These are phyloP conservation scores for Anethum foeniculum DNA, from an alignment of 140 eudicot species.

Conservation along the genomic window DNA sequence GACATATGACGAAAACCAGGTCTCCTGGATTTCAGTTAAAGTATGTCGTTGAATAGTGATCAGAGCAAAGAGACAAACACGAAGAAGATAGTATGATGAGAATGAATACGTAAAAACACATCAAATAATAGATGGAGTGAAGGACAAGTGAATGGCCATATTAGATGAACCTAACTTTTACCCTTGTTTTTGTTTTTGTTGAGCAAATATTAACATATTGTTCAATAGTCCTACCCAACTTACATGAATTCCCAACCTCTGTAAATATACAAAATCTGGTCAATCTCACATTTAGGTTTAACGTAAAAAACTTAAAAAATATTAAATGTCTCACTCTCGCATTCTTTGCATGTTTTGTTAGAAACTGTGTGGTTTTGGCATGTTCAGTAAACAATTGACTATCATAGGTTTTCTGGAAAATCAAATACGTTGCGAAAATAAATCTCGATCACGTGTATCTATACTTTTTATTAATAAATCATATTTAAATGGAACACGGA, in stretches of 20 bases:
- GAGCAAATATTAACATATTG: background rate
- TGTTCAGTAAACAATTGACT: background rate
- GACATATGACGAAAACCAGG: background rate
- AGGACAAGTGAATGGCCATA: constrained; percentile 15
- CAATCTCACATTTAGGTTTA: no score
- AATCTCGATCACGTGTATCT: no score
- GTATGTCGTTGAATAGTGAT: background rate
- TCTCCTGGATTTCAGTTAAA: constrained; percentile 5
- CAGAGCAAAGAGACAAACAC: background rate
- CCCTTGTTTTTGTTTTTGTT: background rate
- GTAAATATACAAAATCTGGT: background rate
- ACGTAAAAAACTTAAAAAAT: no score
- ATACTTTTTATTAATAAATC: no score
- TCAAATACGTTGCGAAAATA: no score
- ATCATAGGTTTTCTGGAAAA: no score
- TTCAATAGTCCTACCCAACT: constrained; percentile 34
- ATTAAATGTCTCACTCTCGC: background rate
- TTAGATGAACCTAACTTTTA: constrained; percentile 36
- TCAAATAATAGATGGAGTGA: constrained; percentile 8
- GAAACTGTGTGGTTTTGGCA: no score
- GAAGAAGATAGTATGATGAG: background rate
- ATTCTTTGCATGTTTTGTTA: background rate
- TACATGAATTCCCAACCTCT: constrained; percentile 16
- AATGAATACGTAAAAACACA: background rate
- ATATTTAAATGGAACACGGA: no score